phyloP scores from a whole-genome alignment of 805 yeast species.

The Myxozyma geophila region DNA sequence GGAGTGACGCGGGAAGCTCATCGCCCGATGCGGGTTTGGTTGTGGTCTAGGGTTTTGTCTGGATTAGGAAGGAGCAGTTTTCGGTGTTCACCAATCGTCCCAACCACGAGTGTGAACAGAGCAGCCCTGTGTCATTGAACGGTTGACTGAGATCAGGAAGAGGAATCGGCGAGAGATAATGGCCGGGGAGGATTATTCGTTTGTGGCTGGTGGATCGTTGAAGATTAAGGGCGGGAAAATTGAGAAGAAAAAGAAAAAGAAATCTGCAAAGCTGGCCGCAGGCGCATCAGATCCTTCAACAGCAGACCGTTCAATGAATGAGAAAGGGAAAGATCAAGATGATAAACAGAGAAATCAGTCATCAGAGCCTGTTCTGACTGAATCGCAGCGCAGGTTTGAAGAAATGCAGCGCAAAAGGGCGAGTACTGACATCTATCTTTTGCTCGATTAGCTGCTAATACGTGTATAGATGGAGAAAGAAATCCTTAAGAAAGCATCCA shows the following conservation, averaged over 20 bases:
- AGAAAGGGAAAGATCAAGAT: background rate
- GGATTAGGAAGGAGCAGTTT: background rate
- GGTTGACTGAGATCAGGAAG: background rate
- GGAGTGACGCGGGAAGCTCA: conserved; percentile 15
- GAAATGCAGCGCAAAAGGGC: conserved; percentile 38
- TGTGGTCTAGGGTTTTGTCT: conserved; percentile 21
- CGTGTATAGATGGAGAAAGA: conserved; percentile 32
- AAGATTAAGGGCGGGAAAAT: conserved; percentile 29
- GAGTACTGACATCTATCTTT: conserved; percentile 7
- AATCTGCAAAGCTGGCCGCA: background rate
- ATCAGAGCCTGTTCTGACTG: conserved; percentile 25
- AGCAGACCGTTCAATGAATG: conserved; percentile 2
- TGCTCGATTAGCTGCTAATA: background rate
- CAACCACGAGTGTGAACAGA: conserved; percentile 1
- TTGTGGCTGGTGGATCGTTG: conserved; percentile 26
- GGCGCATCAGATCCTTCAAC: background rate
- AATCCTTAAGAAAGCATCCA: conserved; percentile 35
- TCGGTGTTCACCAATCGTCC: conserved; percentile 18
- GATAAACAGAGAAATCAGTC: background rate
- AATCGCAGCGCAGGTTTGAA: conserved; percentile 37
- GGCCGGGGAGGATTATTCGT: conserved; percentile 27
- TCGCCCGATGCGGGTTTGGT: conserved; percentile 7
- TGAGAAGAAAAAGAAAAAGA: conserved; percentile 25
- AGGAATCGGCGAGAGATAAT: background rate
- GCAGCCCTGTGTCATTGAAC: background rate